Evolutionary conservation across 371 early-diverging fungal species (phyloP), one percentile per base, ranked within the genome.

Genomic region (Neoconidiobolus thromboides): DNA sequence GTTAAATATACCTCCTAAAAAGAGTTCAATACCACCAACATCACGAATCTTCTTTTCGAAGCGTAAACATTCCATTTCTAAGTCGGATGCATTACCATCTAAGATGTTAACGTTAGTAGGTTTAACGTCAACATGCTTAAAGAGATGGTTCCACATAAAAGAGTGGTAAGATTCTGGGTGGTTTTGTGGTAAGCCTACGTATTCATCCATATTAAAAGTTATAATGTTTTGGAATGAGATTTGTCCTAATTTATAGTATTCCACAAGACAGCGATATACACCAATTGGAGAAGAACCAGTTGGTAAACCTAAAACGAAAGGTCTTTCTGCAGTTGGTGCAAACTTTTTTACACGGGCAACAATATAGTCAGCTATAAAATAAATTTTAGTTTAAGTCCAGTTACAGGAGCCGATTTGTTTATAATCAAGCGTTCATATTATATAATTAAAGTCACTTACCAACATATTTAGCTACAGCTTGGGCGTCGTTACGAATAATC

Each of bases 91-190:
- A 66, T 90, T 90, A 6, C 91, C 91, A 63, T 89, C 78, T 39
- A 90, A 73, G 62, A 90, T 82, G 61, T 90, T 77, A 12, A 87
- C 85, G 63, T 88, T 88, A 62, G 84, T 77, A 0, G 82, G 77
- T 5, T 72, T 68, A 61, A 90, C 86, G 63, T 90, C 83, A 48
- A 90, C 76, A 64, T 88, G 85, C 65, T 82, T 79, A 72, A 89
- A 90, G 36, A 90, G 72, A 60, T 89, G 72, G 58, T 75, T 84
- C 78, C 81, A 85, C 91, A 90, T 90, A 68, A 88, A 90, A 2
- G 86, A 81, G 71, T 87, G 86, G 72, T 90, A 89, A 48, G 83
- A 82, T 68, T 90, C 86, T 26, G 83, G 83, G 63, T 87, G 89
- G 58, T 86, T 79, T 62, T 69, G 65, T 4, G 80, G 79, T 39